A percentile compares a stretch with the other conserved stretches of the same genome.
phyloP scores from a whole-genome alignment of 257 asterid species.

The Solanum sparsipilum region DNA sequence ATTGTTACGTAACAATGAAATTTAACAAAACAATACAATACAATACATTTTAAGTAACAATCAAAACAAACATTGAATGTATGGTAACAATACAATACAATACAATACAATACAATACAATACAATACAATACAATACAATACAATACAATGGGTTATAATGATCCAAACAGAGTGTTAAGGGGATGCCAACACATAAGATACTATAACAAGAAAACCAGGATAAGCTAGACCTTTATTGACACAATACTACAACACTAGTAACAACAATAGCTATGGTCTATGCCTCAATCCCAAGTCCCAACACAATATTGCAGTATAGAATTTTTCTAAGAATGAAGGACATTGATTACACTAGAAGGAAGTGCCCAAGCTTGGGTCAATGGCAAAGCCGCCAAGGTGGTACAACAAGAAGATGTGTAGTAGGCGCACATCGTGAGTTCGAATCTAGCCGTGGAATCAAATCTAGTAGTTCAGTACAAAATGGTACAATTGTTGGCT shows the following conservation, averaged over 20 bases:
- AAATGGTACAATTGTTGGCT: too few species aligned
- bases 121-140: too few species aligned
- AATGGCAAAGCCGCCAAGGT: background rate
- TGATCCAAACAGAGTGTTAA: background rate
- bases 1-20: too few species aligned
- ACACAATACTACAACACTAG: background rate
- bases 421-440: background rate
- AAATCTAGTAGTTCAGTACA: background rate
- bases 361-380: background rate
- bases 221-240: background rate
- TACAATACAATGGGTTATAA: too few species aligned
- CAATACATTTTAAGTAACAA: too few species aligned
- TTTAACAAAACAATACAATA: too few species aligned
- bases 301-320: background rate
- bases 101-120: too few species aligned
- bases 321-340: background rate
- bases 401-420: background rate
- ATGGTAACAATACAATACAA: too few species aligned
- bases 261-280: background rate
- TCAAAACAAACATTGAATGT: too few species aligned
- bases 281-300: background rate
- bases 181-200: background rate
- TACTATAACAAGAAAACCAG: background rate
- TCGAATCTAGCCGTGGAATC: background rate
- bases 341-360: background rate